Conservation (phyloP, 1,139 yeast genomes). For the Suhomyces maxii region DNA sequence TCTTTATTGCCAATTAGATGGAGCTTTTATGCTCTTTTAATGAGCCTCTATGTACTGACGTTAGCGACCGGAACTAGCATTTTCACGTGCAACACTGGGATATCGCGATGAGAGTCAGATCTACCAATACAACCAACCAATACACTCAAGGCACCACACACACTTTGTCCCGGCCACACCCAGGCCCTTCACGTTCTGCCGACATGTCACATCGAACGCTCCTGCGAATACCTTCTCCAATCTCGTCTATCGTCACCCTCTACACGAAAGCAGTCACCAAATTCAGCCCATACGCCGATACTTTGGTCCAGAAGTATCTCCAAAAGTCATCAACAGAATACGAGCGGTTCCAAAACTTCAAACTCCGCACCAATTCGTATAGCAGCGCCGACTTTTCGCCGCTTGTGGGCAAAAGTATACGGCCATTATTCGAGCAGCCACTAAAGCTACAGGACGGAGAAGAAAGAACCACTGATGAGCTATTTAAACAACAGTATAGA, state of each 20-base stretch:
- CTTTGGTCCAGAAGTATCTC: conserved; percentile 15
- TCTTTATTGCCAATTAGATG: too few relatives aligned
- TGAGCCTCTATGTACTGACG: too few relatives aligned
- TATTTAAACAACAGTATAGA: conserved; percentile 11
- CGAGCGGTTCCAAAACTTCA: conserved; percentile 20
- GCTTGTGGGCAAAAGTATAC: conserved; percentile 17
- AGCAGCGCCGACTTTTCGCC: conserved; percentile 25
- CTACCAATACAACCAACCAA: too few relatives aligned
- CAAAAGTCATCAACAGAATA: conserved; percentile 21
- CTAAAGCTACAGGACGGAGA: conserved; percentile 18
- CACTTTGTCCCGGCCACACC: too few relatives aligned
- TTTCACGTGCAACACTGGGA: too few relatives aligned
- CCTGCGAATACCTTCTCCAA: conserved; percentile 17
- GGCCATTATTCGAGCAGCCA: conserved; percentile 20
- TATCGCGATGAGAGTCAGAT: too few relatives aligned
- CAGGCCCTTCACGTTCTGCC: too few relatives aligned
- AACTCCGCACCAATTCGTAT: conserved; percentile 17
- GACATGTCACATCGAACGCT: conserved; percentile 18
- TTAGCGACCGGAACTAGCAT: too few relatives aligned
- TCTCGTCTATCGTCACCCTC: conserved; percentile 13
- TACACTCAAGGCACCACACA: too few relatives aligned
- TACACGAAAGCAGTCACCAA: conserved; percentile 14
- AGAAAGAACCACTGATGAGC: conserved; percentile 15
- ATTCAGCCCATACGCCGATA: conserved; percentile 4
- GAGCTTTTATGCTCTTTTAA: too few relatives aligned